Evolutionary conservation across 169 alveolate species (phyloP), one percentile per base, ranked within the genome.

Genomic region (Plasmodium berghei): DNA sequence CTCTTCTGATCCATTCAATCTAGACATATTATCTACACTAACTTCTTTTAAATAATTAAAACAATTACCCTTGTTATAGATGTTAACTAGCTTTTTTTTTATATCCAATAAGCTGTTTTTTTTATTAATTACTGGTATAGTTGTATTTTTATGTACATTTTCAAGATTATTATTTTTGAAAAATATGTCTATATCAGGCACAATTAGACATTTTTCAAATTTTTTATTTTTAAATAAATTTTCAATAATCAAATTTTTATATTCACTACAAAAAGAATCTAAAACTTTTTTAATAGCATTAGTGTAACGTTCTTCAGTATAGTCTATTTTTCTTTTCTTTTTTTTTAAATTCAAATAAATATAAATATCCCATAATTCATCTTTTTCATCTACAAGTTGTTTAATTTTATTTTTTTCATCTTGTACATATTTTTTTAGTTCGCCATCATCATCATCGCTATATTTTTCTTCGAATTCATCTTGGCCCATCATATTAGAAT

Each of bases 311-410:
- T 80, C 69, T 67, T 66, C 80, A 46, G 28, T 67, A 48, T 80
- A 80, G 9, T 80, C 73, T 12, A 80, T 80, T 80, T 80, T 80
- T 67, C 90, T 64, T 67, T 49, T 80, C 42, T 80, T 80, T 67
- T 80, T 80, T 67, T 80, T 80, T 56, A 80, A 80, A 80, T 80
- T 80, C 46, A 80, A 40, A 61, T 80, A 80, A n/a, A 80, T 66
- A 48, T 66, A 80, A 20, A 80, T 66, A 40, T 80, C 90, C 90
- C 90, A 80, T 28, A 80, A 18, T 40, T 80, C 90, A 45, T 80
- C 90, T 40, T 80, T 80, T 55, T 80, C 85, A 10, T 80, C 85
- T 8, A 80, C 12, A 9, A 80, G 52, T 45, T 80, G 90, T 28
- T 80, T 80, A 45, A 80, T 80, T 80, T 80, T 80, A 18, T 80